A percentile compares a stretch with the other conserved stretches of the same genome.
Evolutionary conservation across 495 filamentous ascomycete species (phyloP).

Genomic region (Penicillium turbatum): DNA sequence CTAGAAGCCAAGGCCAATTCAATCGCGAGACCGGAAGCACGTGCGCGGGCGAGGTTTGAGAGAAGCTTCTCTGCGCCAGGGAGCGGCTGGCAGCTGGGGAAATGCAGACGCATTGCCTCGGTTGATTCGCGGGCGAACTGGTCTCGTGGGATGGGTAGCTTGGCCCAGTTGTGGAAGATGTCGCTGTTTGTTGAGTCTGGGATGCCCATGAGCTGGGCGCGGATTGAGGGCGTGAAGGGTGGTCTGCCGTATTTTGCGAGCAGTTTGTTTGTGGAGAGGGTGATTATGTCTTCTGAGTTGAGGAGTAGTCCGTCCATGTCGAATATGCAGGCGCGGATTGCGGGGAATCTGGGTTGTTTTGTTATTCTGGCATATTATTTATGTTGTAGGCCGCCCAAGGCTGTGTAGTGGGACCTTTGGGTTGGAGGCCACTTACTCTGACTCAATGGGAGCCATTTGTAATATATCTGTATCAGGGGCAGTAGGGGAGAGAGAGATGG

Average conservation of each 20-base stretch:
- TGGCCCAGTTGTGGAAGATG: not conserved
- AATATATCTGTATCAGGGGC: too few species aligned
- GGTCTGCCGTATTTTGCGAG: constrained; percentile 28
- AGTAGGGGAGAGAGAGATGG: too few species aligned
- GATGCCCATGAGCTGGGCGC: constrained; percentile 26
- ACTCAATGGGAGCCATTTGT: too few species aligned
- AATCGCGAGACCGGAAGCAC: constrained; percentile 10
- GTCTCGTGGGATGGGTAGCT: constrained; percentile 29
- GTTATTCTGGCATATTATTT: not conserved
- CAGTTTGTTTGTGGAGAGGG: constrained; percentile 29
- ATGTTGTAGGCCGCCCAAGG: too few species aligned
- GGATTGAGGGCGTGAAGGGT: constrained; percentile 24
- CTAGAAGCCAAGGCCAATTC: constrained; percentile 17
- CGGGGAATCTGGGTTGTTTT: constrained; percentile 26
- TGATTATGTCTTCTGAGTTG: constrained; percentile 42
- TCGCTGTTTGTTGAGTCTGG: constrained; percentile 5
- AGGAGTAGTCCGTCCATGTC: constrained; percentile 44
- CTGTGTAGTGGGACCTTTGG: too few species aligned
- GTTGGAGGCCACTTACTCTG: too few species aligned
- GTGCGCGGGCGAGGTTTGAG: constrained; percentile 20
- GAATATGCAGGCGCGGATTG: constrained; percentile 44
- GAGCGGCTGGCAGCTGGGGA: constrained; percentile 27
- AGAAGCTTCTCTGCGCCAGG: constrained; percentile 36
- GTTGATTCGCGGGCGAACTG: constrained; percentile 29
- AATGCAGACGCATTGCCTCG: constrained; percentile 22